Percentiles rank a stretch among this genome's conserved stretches.
Conservation (phyloP, 495 filamentous ascomycete genomes). For the Penicillium ochrochloron region DNA sequence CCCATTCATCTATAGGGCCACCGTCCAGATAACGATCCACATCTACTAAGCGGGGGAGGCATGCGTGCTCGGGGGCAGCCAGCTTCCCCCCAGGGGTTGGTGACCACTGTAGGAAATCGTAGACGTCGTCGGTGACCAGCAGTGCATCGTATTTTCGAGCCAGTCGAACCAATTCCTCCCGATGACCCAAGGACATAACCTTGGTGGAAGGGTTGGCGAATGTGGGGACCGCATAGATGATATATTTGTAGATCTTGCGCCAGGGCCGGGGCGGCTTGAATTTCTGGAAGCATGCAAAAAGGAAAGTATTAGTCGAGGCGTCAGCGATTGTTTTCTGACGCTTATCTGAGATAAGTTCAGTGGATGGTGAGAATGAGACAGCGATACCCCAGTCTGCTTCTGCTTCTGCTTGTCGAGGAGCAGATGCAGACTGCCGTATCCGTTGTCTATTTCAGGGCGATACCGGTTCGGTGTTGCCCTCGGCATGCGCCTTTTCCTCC, state of each 20-base stretch:
- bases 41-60: conserved; percentile 73
- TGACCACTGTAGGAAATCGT: conserved; percentile 83
- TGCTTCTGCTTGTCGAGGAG: background rate
- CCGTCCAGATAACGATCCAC: conserved; percentile 69
- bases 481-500: conserved; percentile 35
- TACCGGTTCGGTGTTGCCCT: conserved; percentile 48
- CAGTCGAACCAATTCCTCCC: conserved; percentile 64
- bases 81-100: conserved; percentile 32
- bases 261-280: conserved; percentile 49
- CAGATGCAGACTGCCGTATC: background rate
- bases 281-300: conserved; percentile 29
- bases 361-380: background rate
- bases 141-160: conserved; percentile 77
- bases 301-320: conserved; percentile 17
- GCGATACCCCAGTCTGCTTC: background rate
- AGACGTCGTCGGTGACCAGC: conserved; percentile 86
- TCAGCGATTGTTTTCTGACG: background rate
- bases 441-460: conserved; percentile 7
- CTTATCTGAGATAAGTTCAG: background rate
- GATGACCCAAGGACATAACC: conserved; percentile 67
- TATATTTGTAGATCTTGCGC: conserved; percentile 75
- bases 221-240: conserved; percentile 84
- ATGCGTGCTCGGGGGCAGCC: conserved; percentile 41
- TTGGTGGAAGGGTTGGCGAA: conserved; percentile 81
- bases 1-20: conserved; percentile 61